Conservation (phyloP, 2,329 filamentous ascomycete species). For the Fusarium agapanthi region DNA sequence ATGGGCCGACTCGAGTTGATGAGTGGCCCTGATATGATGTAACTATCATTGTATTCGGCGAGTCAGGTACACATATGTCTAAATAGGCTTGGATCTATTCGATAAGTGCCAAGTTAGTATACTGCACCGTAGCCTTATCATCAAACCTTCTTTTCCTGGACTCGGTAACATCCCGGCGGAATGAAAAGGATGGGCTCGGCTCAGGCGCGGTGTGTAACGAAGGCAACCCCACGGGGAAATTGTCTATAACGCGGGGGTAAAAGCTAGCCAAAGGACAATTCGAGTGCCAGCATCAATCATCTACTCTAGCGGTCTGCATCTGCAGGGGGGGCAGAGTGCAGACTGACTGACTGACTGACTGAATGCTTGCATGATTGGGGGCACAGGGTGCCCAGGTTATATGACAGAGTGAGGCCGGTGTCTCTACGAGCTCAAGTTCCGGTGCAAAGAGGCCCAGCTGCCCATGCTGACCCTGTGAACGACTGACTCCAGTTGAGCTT, state of each 20-base stretch:
- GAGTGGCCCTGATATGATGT: background rate
- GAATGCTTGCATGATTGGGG: background rate
- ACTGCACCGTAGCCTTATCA: constrained; percentile 7
- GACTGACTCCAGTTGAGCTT: background rate
- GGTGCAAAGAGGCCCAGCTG: background rate
- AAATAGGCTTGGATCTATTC: background rate
- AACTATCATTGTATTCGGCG: background rate
- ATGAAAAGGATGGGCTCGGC: constrained; percentile 30
- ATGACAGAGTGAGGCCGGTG: background rate
- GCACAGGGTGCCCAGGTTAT: background rate
- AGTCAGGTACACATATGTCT: constrained; percentile 4
- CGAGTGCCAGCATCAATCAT: constrained; percentile 10
- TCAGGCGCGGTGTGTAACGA: constrained; percentile 14
- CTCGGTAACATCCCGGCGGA: constrained; percentile 21
- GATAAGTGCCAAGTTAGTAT: background rate
- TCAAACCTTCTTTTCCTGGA: background rate
- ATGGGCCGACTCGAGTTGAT: background rate
- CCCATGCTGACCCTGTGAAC: constrained; percentile 21
- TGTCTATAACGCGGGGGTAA: constrained; percentile 20
- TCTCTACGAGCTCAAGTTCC: constrained; percentile 31
- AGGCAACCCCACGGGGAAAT: constrained; percentile 30
- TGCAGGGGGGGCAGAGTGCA: constrained; percentile 14
- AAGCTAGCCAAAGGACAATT: constrained; percentile 11
- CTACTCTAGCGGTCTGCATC: constrained; percentile 20
- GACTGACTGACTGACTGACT: background rate